Percentiles rank a stretch among this genome's conserved stretches.
phyloP scores from a whole-genome alignment of 1,139 yeast genomes.

The Pneumocystis sp. region DNA sequence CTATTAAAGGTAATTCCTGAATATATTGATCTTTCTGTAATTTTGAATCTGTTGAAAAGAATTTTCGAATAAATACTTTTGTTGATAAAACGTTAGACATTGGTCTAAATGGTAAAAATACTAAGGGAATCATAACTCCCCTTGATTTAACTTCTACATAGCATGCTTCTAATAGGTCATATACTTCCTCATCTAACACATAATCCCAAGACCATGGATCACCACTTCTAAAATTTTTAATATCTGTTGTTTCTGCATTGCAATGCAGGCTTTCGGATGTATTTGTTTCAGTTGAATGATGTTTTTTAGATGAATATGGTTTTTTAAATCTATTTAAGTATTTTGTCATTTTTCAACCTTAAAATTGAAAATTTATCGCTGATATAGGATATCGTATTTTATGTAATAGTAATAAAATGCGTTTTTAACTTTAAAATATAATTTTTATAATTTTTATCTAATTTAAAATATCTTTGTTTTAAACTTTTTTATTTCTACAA shows the following conservation, averaged over 20 bases:
- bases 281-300: neutral
- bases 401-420: no score
- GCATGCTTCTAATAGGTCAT: neutral
- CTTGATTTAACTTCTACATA: neutral
- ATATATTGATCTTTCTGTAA: conserved; percentile 16
- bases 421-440: no score
- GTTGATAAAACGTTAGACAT: neutral
- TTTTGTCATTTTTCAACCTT: neutral
- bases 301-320: neutral
- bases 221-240: neutral
- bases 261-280: neutral
- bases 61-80: neutral
- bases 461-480: neutral
- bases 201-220: neutral
- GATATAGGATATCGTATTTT: no score
- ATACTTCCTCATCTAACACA: neutral
- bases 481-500: neutral
- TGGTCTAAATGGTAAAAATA: neutral
- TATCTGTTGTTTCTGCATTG: neutral
- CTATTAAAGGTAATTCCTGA: conserved; percentile 22
- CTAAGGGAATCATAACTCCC: neutral
- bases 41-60: neutral
- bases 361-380: neutral
- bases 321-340: neutral
- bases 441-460: neutral